Evolutionary conservation across 371 early-diverging fungal species (phyloP).

Genomic region (Funneliformis caledonium): DNA sequence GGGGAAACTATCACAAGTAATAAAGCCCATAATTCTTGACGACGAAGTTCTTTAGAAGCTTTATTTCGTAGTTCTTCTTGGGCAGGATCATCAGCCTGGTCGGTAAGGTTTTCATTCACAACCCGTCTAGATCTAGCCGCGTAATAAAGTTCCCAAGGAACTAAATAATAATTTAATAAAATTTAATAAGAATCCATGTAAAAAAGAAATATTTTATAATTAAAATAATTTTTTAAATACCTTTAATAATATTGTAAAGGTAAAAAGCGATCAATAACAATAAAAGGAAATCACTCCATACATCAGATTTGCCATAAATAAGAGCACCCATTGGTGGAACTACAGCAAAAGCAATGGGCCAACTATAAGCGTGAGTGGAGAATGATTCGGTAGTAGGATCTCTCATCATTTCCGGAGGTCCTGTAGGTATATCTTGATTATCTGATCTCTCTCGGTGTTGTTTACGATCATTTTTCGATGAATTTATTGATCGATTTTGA

Average conservation of each 20-base stretch:
- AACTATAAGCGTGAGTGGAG: constrained; percentile 45
- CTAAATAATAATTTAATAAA: constrained; percentile 45
- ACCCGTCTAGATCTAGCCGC: constrained; percentile 63
- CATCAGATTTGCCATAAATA: constrained; percentile 65
- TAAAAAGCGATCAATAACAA: constrained; percentile 65
- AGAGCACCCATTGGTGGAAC: constrained; percentile 69
- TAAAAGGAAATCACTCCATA: constrained; percentile 70
- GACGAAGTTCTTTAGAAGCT: constrained; percentile 55
- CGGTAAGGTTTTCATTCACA: constrained; percentile 41
- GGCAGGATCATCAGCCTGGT: constrained; percentile 44
- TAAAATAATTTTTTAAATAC: constrained; percentile 46
- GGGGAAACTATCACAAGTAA: constrained; percentile 60
- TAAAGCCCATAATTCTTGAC: constrained; percentile 60
- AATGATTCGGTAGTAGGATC: constrained; percentile 37
- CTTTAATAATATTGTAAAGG: constrained; percentile 72
- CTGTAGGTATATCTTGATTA: constrained; percentile 19
- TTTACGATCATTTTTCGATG: constrained; percentile 4
- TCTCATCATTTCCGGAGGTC: constrained; percentile 27
- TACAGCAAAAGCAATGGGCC: constrained; percentile 70
- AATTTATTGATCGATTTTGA: background rate
- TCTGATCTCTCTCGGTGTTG: constrained; percentile 8
- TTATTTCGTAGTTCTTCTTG: constrained; percentile 47
- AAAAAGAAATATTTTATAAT: background rate
- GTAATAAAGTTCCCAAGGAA: constrained; percentile 73
- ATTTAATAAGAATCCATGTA: background rate